Conservation (phyloP, 106 monocot species). For the Vanilla planifolia region DNA sequence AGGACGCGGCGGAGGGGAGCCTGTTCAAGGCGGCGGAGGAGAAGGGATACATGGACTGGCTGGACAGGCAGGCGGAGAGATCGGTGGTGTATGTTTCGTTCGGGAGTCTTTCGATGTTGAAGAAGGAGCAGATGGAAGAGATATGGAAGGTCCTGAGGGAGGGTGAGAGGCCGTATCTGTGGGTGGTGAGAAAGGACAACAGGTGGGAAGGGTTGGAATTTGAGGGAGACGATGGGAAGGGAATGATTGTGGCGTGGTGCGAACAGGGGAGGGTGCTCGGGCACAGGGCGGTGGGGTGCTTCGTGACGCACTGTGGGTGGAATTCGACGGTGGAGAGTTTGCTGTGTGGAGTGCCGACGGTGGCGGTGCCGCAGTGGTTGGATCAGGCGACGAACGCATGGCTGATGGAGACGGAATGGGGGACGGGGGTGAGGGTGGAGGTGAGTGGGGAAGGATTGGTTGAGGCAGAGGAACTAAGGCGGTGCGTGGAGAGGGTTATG, state of each 20-base stretch:
- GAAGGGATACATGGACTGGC: background rate
- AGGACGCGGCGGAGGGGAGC: background rate
- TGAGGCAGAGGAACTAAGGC: background rate
- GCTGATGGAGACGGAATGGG: constrained; percentile 15
- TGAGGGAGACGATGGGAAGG: background rate
- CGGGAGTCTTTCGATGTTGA: background rate
- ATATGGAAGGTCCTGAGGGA: background rate
- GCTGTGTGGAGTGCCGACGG: constrained; percentile 4
- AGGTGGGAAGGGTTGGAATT: background rate
- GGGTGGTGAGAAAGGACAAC: constrained; percentile 17
- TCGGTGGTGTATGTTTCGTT: constrained; percentile 3
- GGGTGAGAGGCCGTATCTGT: constrained; percentile 21
- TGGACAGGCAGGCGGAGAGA: background rate
- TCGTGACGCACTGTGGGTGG: constrained; percentile 34
- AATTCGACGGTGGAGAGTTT: constrained; percentile 16
- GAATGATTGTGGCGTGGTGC: constrained; percentile 29
- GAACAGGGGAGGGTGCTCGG: constrained; percentile 18
- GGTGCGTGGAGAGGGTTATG: constrained; percentile 7
- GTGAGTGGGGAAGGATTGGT: constrained; percentile 1
- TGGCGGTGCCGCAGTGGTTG: constrained; percentile 14
- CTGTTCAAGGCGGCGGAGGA: background rate
- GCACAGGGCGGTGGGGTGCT: constrained; percentile 27
- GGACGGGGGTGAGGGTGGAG: constrained; percentile 8
- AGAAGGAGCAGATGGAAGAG: background rate
- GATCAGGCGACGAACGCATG: constrained; percentile 7